Conservation (phyloP, 345 rosid species). For the Populus deltoides region DNA sequence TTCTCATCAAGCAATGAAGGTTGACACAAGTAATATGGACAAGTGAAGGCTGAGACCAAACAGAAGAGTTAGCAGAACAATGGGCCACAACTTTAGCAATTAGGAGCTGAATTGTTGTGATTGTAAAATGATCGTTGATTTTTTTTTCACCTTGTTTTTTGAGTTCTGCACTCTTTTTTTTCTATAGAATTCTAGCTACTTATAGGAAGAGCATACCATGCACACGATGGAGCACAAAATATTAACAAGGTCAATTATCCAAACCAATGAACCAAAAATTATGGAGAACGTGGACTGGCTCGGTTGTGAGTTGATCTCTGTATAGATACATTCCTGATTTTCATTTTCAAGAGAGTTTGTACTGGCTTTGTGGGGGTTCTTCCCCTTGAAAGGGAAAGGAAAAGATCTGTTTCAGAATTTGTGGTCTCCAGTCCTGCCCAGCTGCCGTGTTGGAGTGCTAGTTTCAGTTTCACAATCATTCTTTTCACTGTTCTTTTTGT, state of each 20-base stretch:
- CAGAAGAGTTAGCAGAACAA: conserved; percentile 9
- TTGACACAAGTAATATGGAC: conserved; percentile 1
- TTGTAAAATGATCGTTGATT: conserved; percentile 19
- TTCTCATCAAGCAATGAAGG: not conserved
- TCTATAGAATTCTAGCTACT: not conserved
- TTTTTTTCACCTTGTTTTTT: not conserved
- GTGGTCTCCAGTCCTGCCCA: not conserved
- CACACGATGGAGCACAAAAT: not conserved
- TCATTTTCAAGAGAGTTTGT: not conserved
- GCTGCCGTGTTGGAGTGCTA: not conserved
- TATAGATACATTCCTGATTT: not conserved
- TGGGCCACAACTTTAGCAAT: not conserved
- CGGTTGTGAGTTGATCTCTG: not conserved
- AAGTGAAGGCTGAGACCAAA: not conserved
- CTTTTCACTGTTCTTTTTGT: not conserved
- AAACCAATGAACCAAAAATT: not conserved
- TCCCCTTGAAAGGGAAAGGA: not conserved
- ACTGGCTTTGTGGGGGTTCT: not conserved
- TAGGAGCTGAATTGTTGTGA: conserved; percentile 9
- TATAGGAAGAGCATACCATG: not conserved
- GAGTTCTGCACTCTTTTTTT: not conserved
- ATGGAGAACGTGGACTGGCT: not conserved
- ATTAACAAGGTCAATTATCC: not conserved
- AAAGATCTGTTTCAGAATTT: not conserved
- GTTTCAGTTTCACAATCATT: not conserved